A percentile compares a stretch with the other conserved stretches of the same genome.
phyloP scores from a whole-genome alignment of 2,329 filamentous ascomycete species.

The Trichoderma koningii region DNA sequence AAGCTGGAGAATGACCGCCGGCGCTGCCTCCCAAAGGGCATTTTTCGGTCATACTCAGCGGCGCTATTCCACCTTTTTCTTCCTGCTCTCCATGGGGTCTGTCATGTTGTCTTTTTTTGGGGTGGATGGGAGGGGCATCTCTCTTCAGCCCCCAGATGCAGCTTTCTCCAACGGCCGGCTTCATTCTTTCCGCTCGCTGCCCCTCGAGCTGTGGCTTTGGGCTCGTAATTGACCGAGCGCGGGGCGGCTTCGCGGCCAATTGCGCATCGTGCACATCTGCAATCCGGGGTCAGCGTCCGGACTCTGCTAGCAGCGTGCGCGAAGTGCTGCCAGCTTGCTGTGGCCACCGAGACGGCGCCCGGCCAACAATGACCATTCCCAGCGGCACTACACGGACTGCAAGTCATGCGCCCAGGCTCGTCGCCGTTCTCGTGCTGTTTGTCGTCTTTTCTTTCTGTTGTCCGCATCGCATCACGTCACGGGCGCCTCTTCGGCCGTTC shows the following conservation, averaged over 20 bases:
- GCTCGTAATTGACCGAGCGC: conserved; percentile 32
- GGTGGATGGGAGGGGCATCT: conserved; percentile 6
- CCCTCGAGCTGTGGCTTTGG: neutral
- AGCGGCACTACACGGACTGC: conserved; percentile 7
- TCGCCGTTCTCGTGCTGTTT: conserved; percentile 6
- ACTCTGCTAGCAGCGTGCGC: neutral
- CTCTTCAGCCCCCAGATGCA: neutral
- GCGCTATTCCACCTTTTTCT: conserved; percentile 33
- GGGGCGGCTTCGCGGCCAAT: conserved; percentile 27
- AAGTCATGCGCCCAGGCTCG: neutral
- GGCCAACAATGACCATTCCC: neutral
- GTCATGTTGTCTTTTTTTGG: neutral
- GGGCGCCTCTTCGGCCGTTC: conserved; percentile 26
- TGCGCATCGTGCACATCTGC: conserved; percentile 22
- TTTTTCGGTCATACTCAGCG: conserved; percentile 41
- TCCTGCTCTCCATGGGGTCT: conserved; percentile 1
- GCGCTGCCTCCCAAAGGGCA: conserved; percentile 35
- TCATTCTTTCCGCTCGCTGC: neutral
- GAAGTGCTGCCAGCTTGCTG: too few relatives aligned
- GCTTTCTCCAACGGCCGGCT: neutral
- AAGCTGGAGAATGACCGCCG: conserved; percentile 25
- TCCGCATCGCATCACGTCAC: conserved; percentile 18
- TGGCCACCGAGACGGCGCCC: neutral
- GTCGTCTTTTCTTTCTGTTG: neutral
- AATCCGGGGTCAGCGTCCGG: conserved; percentile 26